These are phyloP conservation scores for Gentiana straminea DNA, from an alignment of 257 asterid species.

Conservation along the genomic window DNA sequence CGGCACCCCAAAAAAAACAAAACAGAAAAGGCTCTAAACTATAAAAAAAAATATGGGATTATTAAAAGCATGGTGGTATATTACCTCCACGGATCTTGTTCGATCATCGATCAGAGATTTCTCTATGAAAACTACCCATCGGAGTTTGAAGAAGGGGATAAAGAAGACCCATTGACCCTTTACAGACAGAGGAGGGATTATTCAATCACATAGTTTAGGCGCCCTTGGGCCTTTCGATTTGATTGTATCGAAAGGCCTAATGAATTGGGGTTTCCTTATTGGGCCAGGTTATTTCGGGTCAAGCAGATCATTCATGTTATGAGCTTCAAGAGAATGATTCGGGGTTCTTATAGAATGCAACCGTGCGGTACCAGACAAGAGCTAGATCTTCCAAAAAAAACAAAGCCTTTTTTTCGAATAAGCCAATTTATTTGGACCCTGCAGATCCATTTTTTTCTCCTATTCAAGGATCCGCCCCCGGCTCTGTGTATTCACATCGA, in stretches of 20 bases:
- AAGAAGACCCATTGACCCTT: not conserved
- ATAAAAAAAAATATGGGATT: too few species aligned
- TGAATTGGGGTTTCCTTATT: too few species aligned
- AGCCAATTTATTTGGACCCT: not conserved
- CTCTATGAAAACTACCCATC: not conserved
- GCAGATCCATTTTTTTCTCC: too few species aligned
- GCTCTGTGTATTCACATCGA: too few species aligned
- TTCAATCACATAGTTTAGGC: not conserved
- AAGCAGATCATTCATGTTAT: too few species aligned
- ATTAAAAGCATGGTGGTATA: too few species aligned
- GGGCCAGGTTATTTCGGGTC: too few species aligned
- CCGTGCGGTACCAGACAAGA: not conserved
- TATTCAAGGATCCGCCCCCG: too few species aligned
- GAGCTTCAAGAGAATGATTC: not conserved
- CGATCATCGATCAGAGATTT: not conserved
- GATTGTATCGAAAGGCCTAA: not conserved
- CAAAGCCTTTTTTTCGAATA: not conserved
- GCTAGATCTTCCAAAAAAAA: not conserved
- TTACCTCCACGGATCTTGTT: not conserved
- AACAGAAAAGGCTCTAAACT: too few species aligned
- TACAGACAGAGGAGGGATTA: not conserved
- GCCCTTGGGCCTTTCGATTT: not conserved
- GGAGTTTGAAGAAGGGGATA: not conserved
- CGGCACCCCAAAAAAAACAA: too few species aligned
- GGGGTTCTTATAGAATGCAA: too few species aligned